Evolutionary conservation across 2,329 filamentous ascomycete species (phyloP).

Genomic region (Aspergillus floridensis): DNA sequence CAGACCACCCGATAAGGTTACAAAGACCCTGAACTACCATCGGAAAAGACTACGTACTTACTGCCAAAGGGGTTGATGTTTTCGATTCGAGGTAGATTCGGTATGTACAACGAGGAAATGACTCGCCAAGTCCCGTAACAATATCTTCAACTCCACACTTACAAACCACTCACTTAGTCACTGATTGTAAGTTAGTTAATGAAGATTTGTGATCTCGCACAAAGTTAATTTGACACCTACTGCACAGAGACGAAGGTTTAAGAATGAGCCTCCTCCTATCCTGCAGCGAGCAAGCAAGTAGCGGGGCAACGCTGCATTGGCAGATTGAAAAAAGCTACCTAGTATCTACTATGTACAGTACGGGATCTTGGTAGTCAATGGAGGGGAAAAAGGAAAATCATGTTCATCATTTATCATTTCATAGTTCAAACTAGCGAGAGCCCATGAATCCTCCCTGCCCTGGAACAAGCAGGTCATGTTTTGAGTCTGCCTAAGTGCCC

Average conservation of each 20-base stretch:
- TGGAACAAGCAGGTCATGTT: not conserved
- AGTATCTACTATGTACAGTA: too few species aligned
- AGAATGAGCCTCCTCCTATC: not conserved
- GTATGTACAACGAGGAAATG: not conserved
- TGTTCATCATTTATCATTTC: not conserved
- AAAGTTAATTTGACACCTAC: not conserved
- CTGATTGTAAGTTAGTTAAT: too few species aligned
- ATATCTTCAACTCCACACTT: too few species aligned
- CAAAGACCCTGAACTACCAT: not conserved
- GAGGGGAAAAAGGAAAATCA: not conserved
- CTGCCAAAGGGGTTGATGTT: too few species aligned
- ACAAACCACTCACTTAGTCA: too few species aligned
- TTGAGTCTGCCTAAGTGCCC: slow-evolving; percentile 6
- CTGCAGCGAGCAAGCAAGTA: not conserved
- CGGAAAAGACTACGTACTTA: too few species aligned
- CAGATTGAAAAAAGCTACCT: not conserved
- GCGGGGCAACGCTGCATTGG: not conserved
- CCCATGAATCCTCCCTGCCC: not conserved
- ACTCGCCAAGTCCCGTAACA: not conserved
- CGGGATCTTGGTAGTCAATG: not conserved
- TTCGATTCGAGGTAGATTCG: not conserved
- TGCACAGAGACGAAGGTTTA: not conserved
- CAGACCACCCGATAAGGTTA: not conserved
- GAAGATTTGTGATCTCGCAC: not conserved
- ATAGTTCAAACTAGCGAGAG: not conserved